phyloP scores from a whole-genome alignment of 108 stramenopile species.

The Mediolabrus comicus region DNA sequence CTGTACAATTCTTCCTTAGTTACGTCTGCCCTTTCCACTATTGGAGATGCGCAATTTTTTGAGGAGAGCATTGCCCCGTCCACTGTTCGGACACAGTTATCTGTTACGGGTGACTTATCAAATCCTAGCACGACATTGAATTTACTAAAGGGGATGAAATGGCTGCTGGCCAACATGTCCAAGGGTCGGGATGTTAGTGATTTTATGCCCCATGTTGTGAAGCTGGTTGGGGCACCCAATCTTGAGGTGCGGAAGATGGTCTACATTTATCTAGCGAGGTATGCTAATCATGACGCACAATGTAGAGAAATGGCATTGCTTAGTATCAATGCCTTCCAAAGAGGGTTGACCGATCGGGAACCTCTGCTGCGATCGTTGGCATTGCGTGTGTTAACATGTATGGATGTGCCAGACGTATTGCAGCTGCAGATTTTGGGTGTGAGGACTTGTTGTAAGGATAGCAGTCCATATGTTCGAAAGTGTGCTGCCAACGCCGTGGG shows the following conservation, averaged over 20 bases:
- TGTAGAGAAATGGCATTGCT: slow-evolving; percentile 95
- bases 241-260: slow-evolving; percentile 99
- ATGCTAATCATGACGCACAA: slow-evolving; percentile 87
- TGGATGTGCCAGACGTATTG: slow-evolving; percentile 96
- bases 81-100: slow-evolving; percentile 76
- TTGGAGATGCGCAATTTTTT: slow-evolving; percentile 94
- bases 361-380: slow-evolving; percentile 96
- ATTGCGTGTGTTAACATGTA: slow-evolving; percentile 91
- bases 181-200: slow-evolving; percentile 94
- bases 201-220: slow-evolving; percentile 97
- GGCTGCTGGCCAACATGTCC: slow-evolving; percentile 95
- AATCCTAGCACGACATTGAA: slow-evolving; percentile 75
- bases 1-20: slow-evolving; percentile 48
- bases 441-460: slow-evolving; percentile 90
- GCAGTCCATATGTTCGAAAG: slow-evolving; percentile 96
- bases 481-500: slow-evolving; percentile 95
- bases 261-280: slow-evolving; percentile 96
- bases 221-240: slow-evolving; percentile 85
- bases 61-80: slow-evolving; percentile 95
- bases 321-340: slow-evolving; percentile 96
- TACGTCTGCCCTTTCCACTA: slow-evolving; percentile 72
- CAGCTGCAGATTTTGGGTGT: slow-evolving; percentile 98
- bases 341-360: slow-evolving; percentile 91
- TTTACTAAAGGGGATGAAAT: slow-evolving; percentile 95
- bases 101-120: slow-evolving; percentile 63